phyloP scores from a whole-genome alignment of 116 monocot species.

The Papilionanthe hybrid region DNA sequence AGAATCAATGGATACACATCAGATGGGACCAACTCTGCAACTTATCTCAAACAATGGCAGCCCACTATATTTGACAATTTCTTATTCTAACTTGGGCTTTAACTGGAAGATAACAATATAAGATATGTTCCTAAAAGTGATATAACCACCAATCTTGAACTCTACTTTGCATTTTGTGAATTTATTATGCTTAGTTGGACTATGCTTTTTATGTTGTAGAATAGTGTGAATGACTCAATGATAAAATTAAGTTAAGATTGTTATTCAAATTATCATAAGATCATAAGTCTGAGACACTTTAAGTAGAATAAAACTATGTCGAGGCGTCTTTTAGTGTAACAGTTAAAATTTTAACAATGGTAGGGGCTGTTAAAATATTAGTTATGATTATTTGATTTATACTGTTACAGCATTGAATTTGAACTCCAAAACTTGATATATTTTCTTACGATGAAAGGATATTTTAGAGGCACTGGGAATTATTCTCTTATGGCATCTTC shows the following conservation, averaged over 20 bases:
- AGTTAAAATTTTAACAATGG: too few relatives aligned
- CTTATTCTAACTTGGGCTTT: neutral
- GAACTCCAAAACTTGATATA: neutral
- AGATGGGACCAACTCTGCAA: neutral
- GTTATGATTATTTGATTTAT: neutral
- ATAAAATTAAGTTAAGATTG: neutral
- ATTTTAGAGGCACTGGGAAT: neutral
- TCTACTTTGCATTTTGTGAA: neutral
- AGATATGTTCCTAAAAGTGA: neutral
- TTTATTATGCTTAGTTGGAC: neutral
- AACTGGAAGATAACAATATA: neutral
- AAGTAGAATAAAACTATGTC: too few relatives aligned
- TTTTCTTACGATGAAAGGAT: neutral
- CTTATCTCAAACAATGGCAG: neutral
- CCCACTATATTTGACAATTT: neutral
- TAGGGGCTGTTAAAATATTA: too few relatives aligned
- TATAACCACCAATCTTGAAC: neutral
- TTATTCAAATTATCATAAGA: neutral
- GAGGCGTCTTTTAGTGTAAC: too few relatives aligned
- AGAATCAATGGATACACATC: constrained; percentile 5
- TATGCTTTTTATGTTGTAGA: neutral
- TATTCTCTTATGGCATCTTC: constrained; percentile 5
- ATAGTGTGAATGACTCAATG: neutral
- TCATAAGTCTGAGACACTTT: too few relatives aligned
- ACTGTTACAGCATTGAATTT: neutral